Conservation (phyloP, 1,139 yeast species). For the Yamadazyma epiphylla region DNA sequence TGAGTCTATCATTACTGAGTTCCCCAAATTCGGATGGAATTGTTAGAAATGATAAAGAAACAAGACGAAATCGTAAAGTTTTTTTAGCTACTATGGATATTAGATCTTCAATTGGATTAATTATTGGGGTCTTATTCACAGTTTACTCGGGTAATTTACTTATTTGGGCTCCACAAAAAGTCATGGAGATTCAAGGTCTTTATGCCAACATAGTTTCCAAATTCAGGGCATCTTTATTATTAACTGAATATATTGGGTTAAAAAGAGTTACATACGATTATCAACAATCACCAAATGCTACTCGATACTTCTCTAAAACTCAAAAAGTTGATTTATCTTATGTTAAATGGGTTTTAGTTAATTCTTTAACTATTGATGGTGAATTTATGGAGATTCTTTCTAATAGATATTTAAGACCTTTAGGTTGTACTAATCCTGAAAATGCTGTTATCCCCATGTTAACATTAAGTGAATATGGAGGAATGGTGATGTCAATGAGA, state of each 20-base stretch:
- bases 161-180: slow-evolving; percentile 73
- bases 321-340: slow-evolving; percentile 75
- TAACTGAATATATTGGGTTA: slow-evolving; percentile 87
- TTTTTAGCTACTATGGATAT: slow-evolving; percentile 77
- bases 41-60: slow-evolving; percentile 27
- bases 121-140: slow-evolving; percentile 75
- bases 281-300: slow-evolving; percentile 83
- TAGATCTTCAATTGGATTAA: slow-evolving; percentile 83
- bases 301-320: slow-evolving; percentile 76
- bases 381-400: slow-evolving; percentile 88
- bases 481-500: slow-evolving; percentile 86
- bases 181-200: slow-evolving; percentile 80
- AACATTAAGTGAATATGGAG: slow-evolving; percentile 91
- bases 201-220: slow-evolving; percentile 78
- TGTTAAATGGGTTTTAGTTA: slow-evolving; percentile 85
- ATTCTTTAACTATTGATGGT: slow-evolving; percentile 89
- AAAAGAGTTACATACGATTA: slow-evolving; percentile 92
- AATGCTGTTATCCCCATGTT: slow-evolving; percentile 86
- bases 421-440: slow-evolving; percentile 78
- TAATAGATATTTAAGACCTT: slow-evolving; percentile 87
- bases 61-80: slow-evolving; percentile 28
- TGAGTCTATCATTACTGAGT: slow-evolving; percentile 66
- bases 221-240: slow-evolving; percentile 65
- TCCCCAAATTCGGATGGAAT: slow-evolving; percentile 48
- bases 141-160: slow-evolving; percentile 82